Evolutionary conservation across 2,329 filamentous ascomycete species (phyloP).

Genomic region (Colletotrichum musae): DNA sequence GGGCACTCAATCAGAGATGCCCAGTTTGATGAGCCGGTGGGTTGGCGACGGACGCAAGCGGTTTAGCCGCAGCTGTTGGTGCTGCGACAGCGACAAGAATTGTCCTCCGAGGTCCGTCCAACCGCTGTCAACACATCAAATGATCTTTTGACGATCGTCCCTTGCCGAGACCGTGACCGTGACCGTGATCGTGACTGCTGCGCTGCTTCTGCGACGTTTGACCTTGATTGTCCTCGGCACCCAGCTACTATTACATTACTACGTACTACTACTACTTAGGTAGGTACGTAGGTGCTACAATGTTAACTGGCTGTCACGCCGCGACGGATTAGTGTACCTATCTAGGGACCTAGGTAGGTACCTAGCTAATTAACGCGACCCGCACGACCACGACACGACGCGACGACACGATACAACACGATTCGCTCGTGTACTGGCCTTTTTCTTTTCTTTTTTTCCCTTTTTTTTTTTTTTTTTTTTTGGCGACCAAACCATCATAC

Average conservation of each 20-base stretch:
- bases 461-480: constrained; percentile 20
- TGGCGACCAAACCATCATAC: background rate
- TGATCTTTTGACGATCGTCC: constrained; percentile 38
- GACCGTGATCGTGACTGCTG: constrained; percentile 30
- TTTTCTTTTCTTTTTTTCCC: background rate
- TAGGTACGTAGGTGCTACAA: too few relatives aligned
- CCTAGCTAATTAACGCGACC: too few relatives aligned
- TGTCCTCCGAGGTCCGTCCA: constrained; percentile 31
- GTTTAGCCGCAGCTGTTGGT: constrained; percentile 34
- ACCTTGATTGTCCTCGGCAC: constrained; percentile 13
- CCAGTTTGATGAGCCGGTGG: constrained; percentile 38
- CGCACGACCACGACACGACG: too few relatives aligned
- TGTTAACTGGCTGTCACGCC: too few relatives aligned
- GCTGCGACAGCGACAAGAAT: constrained; percentile 28
- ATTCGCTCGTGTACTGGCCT: background rate
- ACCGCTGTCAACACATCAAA: constrained; percentile 37
- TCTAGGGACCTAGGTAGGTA: too few relatives aligned
- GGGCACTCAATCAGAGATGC: constrained; percentile 31
- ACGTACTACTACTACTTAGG: too few relatives aligned
- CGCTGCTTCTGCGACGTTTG: constrained; percentile 37
- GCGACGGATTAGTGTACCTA: too few relatives aligned
- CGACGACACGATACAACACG: background rate
- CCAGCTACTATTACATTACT: background rate
- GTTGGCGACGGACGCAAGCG: constrained; percentile 29
- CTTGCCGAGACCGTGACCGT: constrained; percentile 28